phyloP scores from a whole-genome alignment of 331 rosid species.

The Spiraea crenata region DNA sequence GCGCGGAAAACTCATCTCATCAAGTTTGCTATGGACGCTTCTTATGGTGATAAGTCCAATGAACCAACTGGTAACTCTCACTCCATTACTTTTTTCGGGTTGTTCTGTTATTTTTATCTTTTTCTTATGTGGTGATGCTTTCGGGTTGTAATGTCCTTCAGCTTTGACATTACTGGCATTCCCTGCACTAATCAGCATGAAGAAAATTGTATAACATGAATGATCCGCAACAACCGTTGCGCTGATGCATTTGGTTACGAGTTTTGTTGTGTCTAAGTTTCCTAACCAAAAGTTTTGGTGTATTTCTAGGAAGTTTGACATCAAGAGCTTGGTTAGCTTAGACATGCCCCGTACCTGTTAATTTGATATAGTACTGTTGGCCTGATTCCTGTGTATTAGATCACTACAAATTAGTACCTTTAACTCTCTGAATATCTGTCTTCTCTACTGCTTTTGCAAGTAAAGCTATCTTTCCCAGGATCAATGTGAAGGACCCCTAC shows the following conservation, averaged over 20 bases:
- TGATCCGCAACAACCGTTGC: neutral
- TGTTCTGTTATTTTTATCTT: conserved; percentile 8
- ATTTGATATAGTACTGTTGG: neutral
- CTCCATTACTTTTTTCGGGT: conserved; percentile 14
- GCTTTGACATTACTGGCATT: neutral
- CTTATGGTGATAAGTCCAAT: conserved; percentile 59
- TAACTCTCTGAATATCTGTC: conserved; percentile 10
- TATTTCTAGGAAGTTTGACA: neutral
- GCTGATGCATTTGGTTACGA: neutral
- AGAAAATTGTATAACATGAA: neutral
- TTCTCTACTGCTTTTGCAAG: conserved; percentile 37
- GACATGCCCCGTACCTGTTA: neutral
- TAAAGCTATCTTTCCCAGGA: conserved; percentile 89
- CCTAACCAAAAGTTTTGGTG: neutral
- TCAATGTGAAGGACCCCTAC: conserved; percentile 84
- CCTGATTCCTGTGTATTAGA: neutral
- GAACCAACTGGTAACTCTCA: conserved; percentile 63
- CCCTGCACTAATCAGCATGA: neutral
- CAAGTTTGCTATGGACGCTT: conserved; percentile 82
- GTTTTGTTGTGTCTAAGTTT: neutral
- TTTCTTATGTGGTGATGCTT: neutral
- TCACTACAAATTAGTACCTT: neutral
- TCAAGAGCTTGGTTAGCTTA: neutral
- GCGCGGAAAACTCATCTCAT: conserved; percentile 34
- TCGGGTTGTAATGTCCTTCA: neutral